Evolutionary conservation across 345 rosid genomes (phyloP).

Genomic region (Gossypium thurberi): DNA sequence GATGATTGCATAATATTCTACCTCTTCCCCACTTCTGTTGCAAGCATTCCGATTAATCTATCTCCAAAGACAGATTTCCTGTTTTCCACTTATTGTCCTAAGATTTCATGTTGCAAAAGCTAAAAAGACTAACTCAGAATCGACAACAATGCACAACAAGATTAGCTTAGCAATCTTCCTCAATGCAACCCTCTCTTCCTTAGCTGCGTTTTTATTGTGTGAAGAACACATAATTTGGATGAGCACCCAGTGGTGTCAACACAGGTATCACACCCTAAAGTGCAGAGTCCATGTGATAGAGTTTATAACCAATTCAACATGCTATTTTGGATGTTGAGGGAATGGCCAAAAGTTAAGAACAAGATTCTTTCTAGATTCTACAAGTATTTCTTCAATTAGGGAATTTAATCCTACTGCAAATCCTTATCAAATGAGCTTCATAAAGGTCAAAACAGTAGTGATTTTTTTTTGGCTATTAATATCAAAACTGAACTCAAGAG

Average conservation of each 20-base stretch:
- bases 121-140: neutral
- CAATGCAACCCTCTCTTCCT: neutral
- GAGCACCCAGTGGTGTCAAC: neutral
- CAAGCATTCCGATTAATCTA: neutral
- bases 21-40: neutral
- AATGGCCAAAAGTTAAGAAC: neutral
- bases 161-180: neutral
- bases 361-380: neutral
- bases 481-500: neutral
- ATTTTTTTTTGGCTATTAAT: neutral
- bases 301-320: neutral
- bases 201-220: neutral
- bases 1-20: neutral
- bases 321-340: neutral
- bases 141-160: neutral
- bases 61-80: neutral
- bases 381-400: neutral
- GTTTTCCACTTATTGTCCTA: neutral
- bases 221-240: neutral
- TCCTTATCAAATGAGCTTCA: neutral
- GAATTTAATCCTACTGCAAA: neutral
- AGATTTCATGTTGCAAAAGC: neutral
- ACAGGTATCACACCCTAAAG: neutral
- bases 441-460: neutral
- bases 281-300: neutral